phyloP scores from a whole-genome alignment of 371 early-diverging fungal species.

The Mucor saturninus region DNA sequence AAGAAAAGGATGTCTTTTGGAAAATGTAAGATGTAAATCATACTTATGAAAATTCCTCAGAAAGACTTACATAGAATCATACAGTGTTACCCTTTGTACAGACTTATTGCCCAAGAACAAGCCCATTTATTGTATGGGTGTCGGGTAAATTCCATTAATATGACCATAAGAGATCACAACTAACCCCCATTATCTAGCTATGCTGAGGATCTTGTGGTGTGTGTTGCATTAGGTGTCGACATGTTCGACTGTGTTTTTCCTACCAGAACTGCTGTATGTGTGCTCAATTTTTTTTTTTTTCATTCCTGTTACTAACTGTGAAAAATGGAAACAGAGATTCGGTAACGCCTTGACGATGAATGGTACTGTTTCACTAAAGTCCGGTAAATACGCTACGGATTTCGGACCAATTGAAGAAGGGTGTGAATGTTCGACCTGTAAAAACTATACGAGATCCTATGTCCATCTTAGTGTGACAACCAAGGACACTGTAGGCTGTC shows the following conservation, averaged over 20 bases:
- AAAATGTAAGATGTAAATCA: slow-evolving; percentile 56
- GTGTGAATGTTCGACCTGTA: slow-evolving; percentile 90
- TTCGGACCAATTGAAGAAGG: slow-evolving; percentile 80
- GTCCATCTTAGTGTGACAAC: slow-evolving; percentile 64
- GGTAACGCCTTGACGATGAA: slow-evolving; percentile 88
- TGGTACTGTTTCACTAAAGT: slow-evolving; percentile 76
- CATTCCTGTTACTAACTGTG: neutral
- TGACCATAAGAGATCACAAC: too few species aligned
- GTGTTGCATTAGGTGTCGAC: slow-evolving; percentile 93
- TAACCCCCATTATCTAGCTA: slow-evolving; percentile 65
- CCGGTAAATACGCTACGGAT: slow-evolving; percentile 69
- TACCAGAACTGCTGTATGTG: slow-evolving; percentile 88
- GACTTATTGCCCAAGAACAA: slow-evolving; percentile 84
- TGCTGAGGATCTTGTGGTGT: slow-evolving; percentile 93
- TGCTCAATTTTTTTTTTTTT: neutral
- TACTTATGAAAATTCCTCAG: neutral
- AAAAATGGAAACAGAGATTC: slow-evolving; percentile 65
- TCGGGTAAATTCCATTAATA: slow-evolving; percentile 66
- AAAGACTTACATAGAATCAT: slow-evolving; percentile 2
- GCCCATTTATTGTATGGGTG: slow-evolving; percentile 98
- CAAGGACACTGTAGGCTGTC: slow-evolving; percentile 92
- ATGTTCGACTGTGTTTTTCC: slow-evolving; percentile 99
- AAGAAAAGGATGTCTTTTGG: slow-evolving; percentile 94
- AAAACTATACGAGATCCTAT: slow-evolving; percentile 81
- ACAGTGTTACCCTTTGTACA: slow-evolving; percentile 79